These are phyloP conservation scores for Angomonas ambiguus DNA, from an alignment of 208 protist genomes.

Conservation along the genomic window DNA sequence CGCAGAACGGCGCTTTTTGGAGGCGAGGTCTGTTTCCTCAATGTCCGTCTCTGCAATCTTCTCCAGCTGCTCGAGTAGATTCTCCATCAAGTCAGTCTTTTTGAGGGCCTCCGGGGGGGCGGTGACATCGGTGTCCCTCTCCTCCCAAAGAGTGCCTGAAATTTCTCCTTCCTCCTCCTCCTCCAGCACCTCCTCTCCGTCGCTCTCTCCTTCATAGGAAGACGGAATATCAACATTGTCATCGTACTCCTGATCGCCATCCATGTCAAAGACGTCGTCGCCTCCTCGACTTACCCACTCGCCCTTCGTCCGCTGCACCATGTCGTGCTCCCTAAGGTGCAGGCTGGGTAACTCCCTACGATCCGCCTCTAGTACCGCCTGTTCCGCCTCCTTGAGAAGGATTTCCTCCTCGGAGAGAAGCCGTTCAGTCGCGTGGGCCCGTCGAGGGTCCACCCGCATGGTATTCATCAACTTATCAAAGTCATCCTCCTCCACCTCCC, in stretches of 20 bases:
- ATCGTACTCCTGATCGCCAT: slow-evolving; percentile 22
- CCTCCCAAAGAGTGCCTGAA: not conserved
- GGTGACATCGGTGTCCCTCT: slow-evolving; percentile 6
- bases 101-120: not conserved
- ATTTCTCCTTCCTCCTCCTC: not conserved
- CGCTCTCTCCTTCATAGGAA: slow-evolving; percentile 35
- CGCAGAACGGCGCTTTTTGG: slow-evolving; percentile 15
- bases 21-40: slow-evolving; percentile 7
- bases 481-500: slow-evolving; percentile 28
- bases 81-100: slow-evolving; percentile 33
- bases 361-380: slow-evolving; percentile 48
- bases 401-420: slow-evolving; percentile 61
- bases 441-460: slow-evolving; percentile 56
- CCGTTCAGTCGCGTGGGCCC: slow-evolving; percentile 58
- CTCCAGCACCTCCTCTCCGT: slow-evolving; percentile 16
- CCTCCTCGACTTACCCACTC: slow-evolving; percentile 78
- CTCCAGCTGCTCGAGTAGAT: slow-evolving; percentile 40
- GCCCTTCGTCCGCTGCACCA: slow-evolving; percentile 45
- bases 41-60: slow-evolving; percentile 16
- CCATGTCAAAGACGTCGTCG: slow-evolving; percentile 67
- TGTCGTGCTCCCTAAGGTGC: slow-evolving; percentile 27
- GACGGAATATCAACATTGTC: slow-evolving; percentile 54
- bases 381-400: slow-evolving; percentile 23
- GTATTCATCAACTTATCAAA: slow-evolving; percentile 69
- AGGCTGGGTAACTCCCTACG: slow-evolving; percentile 46